phyloP scores from a whole-genome alignment of 768 basidiomycete genomes.

The Lactarius psammicola region DNA sequence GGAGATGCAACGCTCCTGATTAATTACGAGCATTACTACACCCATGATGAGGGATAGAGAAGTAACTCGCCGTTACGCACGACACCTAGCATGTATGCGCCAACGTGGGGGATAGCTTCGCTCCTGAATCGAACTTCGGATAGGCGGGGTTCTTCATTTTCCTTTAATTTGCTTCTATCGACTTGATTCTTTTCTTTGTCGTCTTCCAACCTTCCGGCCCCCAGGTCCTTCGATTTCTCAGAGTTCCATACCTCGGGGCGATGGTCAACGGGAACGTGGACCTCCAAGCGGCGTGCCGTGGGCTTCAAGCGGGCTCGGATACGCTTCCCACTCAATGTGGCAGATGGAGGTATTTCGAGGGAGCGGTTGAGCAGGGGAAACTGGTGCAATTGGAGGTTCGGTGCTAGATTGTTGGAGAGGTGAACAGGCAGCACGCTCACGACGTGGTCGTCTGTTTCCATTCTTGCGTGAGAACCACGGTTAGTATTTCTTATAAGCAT shows the following conservation, averaged over 20 bases:
- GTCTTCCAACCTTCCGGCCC: constrained; percentile 64
- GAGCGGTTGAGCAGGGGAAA: constrained; percentile 75
- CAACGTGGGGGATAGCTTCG: constrained; percentile 64
- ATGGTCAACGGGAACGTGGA: constrained; percentile 80
- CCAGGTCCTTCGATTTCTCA: constrained; percentile 67
- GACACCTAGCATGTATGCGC: constrained; percentile 73
- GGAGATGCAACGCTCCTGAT: constrained; percentile 68
- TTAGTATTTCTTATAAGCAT: too few relatives aligned
- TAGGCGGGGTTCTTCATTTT: constrained; percentile 46
- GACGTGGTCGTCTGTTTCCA: constrained; percentile 53
- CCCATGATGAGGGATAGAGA: constrained; percentile 3
- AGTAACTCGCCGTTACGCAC: constrained; percentile 60
- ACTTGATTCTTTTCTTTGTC: constrained; percentile 79
- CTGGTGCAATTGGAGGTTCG: constrained; percentile 75
- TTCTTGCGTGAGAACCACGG: constrained; percentile 8
- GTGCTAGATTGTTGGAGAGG: constrained; percentile 57
- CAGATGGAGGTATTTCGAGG: constrained; percentile 74
- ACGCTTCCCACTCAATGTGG: constrained; percentile 66
- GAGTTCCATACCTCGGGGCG: constrained; percentile 78
- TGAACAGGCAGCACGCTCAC: constrained; percentile 70
- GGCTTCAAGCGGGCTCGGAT: constrained; percentile 74
- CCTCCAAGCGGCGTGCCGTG: constrained; percentile 58
- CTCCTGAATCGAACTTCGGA: constrained; percentile 70
- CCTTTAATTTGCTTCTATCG: constrained; percentile 33
- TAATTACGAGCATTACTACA: constrained; percentile 20